A percentile compares a stretch with the other conserved stretches of the same genome.
phyloP scores from a whole-genome alignment of 2,329 filamentous ascomycete genomes.

The Pezicula carpinea region DNA sequence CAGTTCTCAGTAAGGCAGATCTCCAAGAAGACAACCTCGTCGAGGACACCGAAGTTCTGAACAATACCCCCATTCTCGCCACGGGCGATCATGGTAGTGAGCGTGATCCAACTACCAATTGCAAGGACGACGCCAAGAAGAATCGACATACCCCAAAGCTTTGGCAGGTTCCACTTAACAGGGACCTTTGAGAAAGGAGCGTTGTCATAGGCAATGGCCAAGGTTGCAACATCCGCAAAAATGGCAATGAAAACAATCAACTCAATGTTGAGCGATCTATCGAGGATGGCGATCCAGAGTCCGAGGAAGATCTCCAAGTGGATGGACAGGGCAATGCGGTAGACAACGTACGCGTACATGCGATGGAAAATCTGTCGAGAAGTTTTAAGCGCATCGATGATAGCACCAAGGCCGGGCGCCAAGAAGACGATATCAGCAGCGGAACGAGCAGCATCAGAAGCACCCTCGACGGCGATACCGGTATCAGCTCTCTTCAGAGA shows the following conservation, averaged over 20 bases:
- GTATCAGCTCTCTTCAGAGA: slow-evolving; percentile 95
- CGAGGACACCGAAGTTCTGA: slow-evolving; percentile 79
- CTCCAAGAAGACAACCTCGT: slow-evolving; percentile 82
- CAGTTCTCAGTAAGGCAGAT: slow-evolving; percentile 91
- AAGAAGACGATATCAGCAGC: slow-evolving; percentile 94
- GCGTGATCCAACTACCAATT: slow-evolving; percentile 80
- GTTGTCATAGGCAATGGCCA: slow-evolving; percentile 92
- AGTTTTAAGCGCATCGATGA: slow-evolving; percentile 89
- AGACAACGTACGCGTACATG: slow-evolving; percentile 95
- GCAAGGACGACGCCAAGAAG: slow-evolving; percentile 78
- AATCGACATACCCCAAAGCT: slow-evolving; percentile 90
- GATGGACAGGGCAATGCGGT: slow-evolving; percentile 87
- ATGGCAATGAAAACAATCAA: slow-evolving; percentile 92
- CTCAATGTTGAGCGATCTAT: slow-evolving; percentile 78
- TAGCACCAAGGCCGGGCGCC: slow-evolving; percentile 83
- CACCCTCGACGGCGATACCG: slow-evolving; percentile 90
- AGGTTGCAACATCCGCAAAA: slow-evolving; percentile 86
- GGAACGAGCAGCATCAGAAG: slow-evolving; percentile 84
- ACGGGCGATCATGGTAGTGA: slow-evolving; percentile 74
- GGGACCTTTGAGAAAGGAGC: slow-evolving; percentile 80
- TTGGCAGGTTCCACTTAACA: slow-evolving; percentile 93
- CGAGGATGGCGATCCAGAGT: slow-evolving; percentile 86
- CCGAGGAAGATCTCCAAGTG: slow-evolving; percentile 90
- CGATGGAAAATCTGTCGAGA: slow-evolving; percentile 94
- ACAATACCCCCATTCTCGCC: slow-evolving; percentile 75